Conservation (phyloP, 2,329 filamentous ascomycete genomes). For the Cladosporium cucumerinum region DNA sequence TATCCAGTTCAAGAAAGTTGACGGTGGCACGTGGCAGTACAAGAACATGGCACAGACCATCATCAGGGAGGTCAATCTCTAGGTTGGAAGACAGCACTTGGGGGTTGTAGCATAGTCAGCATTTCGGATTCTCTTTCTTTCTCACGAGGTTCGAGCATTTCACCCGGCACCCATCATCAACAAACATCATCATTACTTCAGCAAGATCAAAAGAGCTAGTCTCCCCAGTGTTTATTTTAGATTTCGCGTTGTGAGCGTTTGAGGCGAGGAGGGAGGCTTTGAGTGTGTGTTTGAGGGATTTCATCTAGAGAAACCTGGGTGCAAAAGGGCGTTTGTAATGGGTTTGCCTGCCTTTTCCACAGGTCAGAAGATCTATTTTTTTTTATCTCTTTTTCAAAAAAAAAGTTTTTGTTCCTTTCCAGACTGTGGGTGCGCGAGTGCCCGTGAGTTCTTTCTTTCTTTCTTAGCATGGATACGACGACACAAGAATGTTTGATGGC, state of each 20-base stretch:
- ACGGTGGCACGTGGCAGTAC: slow-evolving; percentile 96
- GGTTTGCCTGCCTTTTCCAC: neutral
- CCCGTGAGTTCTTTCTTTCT: neutral
- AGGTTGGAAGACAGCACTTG: neutral
- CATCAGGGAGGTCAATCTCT: slow-evolving; percentile 66
- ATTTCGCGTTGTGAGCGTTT: neutral
- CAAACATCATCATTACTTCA: neutral
- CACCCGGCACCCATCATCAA: neutral
- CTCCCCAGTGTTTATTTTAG: neutral
- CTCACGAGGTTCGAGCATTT: neutral
- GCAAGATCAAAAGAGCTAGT: neutral
- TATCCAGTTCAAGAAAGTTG: slow-evolving; percentile 96
- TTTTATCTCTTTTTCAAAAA: too few relatives aligned
- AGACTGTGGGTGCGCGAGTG: neutral
- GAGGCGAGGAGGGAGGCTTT: neutral
- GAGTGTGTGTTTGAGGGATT: neutral
- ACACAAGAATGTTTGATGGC: neutral
- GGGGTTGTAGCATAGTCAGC: neutral
- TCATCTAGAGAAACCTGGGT: neutral
- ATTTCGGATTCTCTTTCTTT: neutral
- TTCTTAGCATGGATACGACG: neutral
- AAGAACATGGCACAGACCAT: slow-evolving; percentile 98
- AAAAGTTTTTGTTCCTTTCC: neutral
- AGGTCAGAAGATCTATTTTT: too few relatives aligned
- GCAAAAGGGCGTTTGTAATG: neutral